These are phyloP conservation scores for Rubroboletus satanas DNA, from an alignment of 768 basidiomycete species.

Conservation along the genomic window DNA sequence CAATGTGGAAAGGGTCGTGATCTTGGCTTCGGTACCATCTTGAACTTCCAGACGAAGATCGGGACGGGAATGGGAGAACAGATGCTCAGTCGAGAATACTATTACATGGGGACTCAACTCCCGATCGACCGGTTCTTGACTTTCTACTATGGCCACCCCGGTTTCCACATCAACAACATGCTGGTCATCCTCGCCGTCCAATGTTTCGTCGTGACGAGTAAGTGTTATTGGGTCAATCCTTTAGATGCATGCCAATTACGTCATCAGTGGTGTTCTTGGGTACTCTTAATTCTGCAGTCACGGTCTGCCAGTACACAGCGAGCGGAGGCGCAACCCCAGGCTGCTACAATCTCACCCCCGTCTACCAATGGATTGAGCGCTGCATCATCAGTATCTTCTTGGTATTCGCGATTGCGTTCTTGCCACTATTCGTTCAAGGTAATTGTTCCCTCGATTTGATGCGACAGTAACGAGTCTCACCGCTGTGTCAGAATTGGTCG, in stretches of 20 bases:
- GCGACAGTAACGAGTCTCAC: slow-evolving; percentile 17
- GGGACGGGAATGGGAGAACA: slow-evolving; percentile 99
- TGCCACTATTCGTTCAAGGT: slow-evolving; percentile 96
- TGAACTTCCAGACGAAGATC: slow-evolving; percentile 99
- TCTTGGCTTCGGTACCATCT: slow-evolving; percentile 96
- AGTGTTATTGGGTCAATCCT: slow-evolving; percentile 31
- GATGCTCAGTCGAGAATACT: slow-evolving; percentile 98
- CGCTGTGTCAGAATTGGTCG: slow-evolving; percentile 70
- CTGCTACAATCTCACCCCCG: slow-evolving; percentile 92
- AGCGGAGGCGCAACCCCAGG: slow-evolving; percentile 75
- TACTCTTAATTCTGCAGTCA: slow-evolving; percentile 78
- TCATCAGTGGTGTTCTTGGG: slow-evolving; percentile 88
- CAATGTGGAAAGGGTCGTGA: slow-evolving; percentile 99
- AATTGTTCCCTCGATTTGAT: slow-evolving; percentile 13
- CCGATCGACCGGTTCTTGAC: slow-evolving; percentile 98
- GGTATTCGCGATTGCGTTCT: slow-evolving; percentile 96
- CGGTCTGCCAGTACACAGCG: slow-evolving; percentile 75
- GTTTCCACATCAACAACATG: slow-evolving; percentile 99
- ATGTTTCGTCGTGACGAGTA: slow-evolving; percentile 88
- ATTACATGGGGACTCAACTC: slow-evolving; percentile 96
- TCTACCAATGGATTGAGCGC: slow-evolving; percentile 92
- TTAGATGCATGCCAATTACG: slow-evolving; percentile 13
- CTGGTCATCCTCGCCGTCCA: slow-evolving; percentile 96
- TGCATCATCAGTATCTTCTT: slow-evolving; percentile 98
- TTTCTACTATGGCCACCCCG: slow-evolving; percentile 99